A percentile compares a stretch with the other conserved stretches of the same genome.
These are phyloP conservation scores for Hyaloperonospora brassicae DNA, from an alignment of 352 stramenopile species.

Conservation along the genomic window DNA sequence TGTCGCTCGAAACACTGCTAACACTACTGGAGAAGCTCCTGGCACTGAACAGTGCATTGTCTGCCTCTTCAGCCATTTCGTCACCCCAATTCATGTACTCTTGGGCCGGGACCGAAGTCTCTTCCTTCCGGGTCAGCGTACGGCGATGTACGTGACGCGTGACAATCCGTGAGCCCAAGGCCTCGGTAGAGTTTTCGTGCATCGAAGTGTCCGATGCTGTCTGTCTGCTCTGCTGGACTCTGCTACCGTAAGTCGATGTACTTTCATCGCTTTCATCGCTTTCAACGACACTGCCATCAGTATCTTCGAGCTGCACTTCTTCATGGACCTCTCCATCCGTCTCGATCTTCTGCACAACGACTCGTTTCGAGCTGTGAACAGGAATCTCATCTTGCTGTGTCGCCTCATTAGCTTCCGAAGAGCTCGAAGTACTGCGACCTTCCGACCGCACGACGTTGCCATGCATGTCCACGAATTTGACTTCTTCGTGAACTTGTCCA, in stretches of 20 bases:
- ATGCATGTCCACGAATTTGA: conserved; percentile 22
- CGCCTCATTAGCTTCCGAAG: conserved; percentile 1
- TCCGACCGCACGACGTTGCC: conserved; percentile 19
- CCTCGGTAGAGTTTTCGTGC: too few species aligned
- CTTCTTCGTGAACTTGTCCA: conserved; percentile 16
- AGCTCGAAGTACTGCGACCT: conserved; percentile 10
- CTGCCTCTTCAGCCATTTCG: conserved; percentile 8
- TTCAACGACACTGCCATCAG: conserved; percentile 18
- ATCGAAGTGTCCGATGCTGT: too few species aligned
- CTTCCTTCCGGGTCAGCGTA: conserved; percentile 14
- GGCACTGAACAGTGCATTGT: conserved; percentile 2
- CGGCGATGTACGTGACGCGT: conserved; percentile 16
- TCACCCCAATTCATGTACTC: conserved; percentile 16
- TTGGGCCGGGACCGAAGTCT: conserved; percentile 8
- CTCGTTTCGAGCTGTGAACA: conserved; percentile 15
- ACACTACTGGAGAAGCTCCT: conserved; percentile 19
- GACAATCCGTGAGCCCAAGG: conserved; percentile 5
- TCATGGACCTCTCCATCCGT: conserved; percentile 14
- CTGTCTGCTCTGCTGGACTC: too few species aligned
- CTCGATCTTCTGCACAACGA: conserved; percentile 13
- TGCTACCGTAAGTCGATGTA: neutral
- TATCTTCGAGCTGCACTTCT: conserved; percentile 16
- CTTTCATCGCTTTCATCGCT: conserved; percentile 11
- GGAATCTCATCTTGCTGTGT: conserved; percentile 14
- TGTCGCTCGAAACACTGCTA: conserved; percentile 20